Base-by-base conservation (phyloP, 176 grass and related monocot species). In the Triticum timopheevii region DNA sequence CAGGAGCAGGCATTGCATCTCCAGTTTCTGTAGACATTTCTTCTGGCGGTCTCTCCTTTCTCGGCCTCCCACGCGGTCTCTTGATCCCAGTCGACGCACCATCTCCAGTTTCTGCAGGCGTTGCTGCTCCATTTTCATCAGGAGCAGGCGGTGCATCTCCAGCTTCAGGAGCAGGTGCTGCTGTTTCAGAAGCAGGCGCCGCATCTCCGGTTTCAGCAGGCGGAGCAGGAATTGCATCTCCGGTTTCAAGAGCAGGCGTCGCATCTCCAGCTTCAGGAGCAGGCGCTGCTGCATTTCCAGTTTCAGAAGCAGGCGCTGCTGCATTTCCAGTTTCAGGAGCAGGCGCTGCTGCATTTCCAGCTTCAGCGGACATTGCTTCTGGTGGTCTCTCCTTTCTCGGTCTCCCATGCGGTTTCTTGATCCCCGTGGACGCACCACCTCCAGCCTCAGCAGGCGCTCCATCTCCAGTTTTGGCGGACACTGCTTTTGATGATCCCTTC, bases 51-150 rank as follows among this genome's bases (percentile, higher is more conserved):
- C 25, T 72, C 39, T 65, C 10, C n/a, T 85, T 89, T 33, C 61
- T 89, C 33, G 87, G 87, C 45, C 82, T 64, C 44, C 87, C 87
- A 33, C 23, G 76, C 9, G 59, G 58, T 59, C 59, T 81, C 69
- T 81, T 89, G 56, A 59, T 22, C 2, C 56, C 56, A 2, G 20
- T 22, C 8, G 20, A 59, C 19, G 27, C 65, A 16, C 50, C 71
- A 27, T 33, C 82, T 89, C 34, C 82, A 59, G 56, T 9, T 59
- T 59, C 3, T 1, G 19, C 56, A 22, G 19, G 56, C 20, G 56
- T 59, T 58, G 19, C 54, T 58, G 54, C 54, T 58, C 7, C 54
- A 59, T 20, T 59, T 59, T 59, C 56, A 59, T 59, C 56, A 59
- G 56, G 56, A 59, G 56, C 19, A 59, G 56, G 56, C 7, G 20